Evolutionary conservation across 2,329 filamentous ascomycete genomes (phyloP).

Genomic region (Botrytis cinerea): DNA sequence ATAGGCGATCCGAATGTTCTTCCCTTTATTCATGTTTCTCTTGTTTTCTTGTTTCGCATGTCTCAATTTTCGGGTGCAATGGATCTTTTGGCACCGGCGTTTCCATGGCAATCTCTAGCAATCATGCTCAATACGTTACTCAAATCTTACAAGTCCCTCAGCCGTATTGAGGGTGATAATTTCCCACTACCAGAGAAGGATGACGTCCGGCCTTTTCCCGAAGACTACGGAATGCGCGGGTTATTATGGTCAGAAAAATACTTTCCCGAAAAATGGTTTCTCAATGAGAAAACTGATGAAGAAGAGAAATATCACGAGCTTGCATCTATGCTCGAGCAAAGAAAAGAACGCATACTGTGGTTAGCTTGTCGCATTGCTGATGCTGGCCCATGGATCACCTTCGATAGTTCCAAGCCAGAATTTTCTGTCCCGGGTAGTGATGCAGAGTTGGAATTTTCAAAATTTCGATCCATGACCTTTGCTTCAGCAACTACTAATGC

Average conservation of each 20-base stretch:
- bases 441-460: constrained; percentile 6
- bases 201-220: constrained; percentile 32
- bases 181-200: constrained; percentile 35
- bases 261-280: constrained; percentile 34
- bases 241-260: constrained; percentile 32
- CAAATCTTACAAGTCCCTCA: constrained; percentile 17
- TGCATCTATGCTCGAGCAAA: constrained; percentile 35
- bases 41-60: constrained; percentile 33
- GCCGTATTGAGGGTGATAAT: constrained; percentile 27
- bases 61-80: constrained; percentile 28
- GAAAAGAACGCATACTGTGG: constrained; percentile 37
- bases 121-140: constrained; percentile 32
- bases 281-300: constrained; percentile 34
- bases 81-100: constrained; percentile 27
- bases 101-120: constrained; percentile 31
- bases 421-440: constrained; percentile 18
- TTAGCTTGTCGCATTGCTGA: constrained; percentile 29
- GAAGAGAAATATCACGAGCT: constrained; percentile 38
- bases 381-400: constrained; percentile 21
- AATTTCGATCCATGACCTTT: constrained; percentile 18
- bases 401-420: constrained; percentile 18
- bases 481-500: constrained; percentile 14
- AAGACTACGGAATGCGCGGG: constrained; percentile 34
- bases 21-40: constrained; percentile 32
- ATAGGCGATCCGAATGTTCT: constrained; percentile 35